A percentile compares a stretch with the other conserved stretches of the same genome.
These are phyloP conservation scores for Microcera coccophila DNA, from an alignment of 2,329 filamentous ascomycete genomes.

Conservation along the genomic window DNA sequence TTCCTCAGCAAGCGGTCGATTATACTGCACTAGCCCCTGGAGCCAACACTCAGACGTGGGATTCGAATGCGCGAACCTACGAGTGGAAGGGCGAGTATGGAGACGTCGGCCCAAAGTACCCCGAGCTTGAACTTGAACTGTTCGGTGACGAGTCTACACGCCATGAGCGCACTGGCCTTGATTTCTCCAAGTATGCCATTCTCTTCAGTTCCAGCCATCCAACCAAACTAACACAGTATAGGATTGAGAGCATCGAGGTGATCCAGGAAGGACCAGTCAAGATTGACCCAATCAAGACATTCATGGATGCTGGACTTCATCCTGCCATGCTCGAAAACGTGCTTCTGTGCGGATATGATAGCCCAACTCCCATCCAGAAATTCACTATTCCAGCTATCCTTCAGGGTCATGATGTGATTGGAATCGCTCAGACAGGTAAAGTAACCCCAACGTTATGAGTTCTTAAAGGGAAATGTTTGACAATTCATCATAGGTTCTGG, in stretches of 20 bases:
- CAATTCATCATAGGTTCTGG: slow-evolving; percentile 66
- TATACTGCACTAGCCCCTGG: slow-evolving; percentile 36
- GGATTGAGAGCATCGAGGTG: slow-evolving; percentile 53
- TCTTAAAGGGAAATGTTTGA: too few relatives aligned
- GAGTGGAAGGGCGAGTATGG: slow-evolving; percentile 83
- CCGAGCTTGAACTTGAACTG: slow-evolving; percentile 69
- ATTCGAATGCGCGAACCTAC: slow-evolving; percentile 62
- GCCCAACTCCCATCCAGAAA: slow-evolving; percentile 81
- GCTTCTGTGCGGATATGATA: slow-evolving; percentile 62
- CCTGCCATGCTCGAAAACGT: slow-evolving; percentile 79
- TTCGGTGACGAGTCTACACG: slow-evolving; percentile 60
- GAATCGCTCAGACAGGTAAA: slow-evolving; percentile 88
- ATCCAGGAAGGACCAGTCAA: slow-evolving; percentile 53
- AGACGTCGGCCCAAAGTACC: slow-evolving; percentile 71
- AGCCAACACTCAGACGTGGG: slow-evolving; percentile 37
- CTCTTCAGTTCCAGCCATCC: not conserved
- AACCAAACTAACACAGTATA: slow-evolving; percentile 32
- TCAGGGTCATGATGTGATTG: slow-evolving; percentile 76
- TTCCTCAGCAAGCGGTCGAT: slow-evolving; percentile 43
- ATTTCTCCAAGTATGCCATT: slow-evolving; percentile 57
- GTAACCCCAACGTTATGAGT: too few relatives aligned
- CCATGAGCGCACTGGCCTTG: slow-evolving; percentile 49
- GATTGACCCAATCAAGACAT: slow-evolving; percentile 52
- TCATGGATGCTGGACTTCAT: slow-evolving; percentile 77
- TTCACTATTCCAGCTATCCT: slow-evolving; percentile 80